These are phyloP conservation scores for Amaranthus hypochondriacus DNA, from an alignment of 148 eudicot genomes.

Conservation along the genomic window DNA sequence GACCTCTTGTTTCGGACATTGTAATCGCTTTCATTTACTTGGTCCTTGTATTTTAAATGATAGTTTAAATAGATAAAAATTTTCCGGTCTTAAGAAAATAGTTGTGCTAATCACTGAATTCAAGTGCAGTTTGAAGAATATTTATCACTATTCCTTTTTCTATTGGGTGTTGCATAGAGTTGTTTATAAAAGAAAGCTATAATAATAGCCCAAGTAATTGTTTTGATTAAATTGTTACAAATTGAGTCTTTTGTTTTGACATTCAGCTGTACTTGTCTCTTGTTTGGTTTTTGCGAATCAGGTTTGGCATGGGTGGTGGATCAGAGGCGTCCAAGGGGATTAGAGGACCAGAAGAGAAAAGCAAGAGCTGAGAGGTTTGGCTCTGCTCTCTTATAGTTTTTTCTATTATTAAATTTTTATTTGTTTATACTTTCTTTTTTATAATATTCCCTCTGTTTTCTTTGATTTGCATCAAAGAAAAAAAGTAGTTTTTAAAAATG, in stretches of 20 bases:
- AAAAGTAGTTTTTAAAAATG: too few relatives aligned
- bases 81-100: neutral
- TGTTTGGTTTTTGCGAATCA: conserved; percentile 22
- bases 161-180: too few relatives aligned
- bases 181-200: too few relatives aligned
- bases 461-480: too few relatives aligned
- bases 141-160: too few relatives aligned
- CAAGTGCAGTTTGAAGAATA: too few relatives aligned
- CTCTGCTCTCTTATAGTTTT: neutral
- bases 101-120: neutral
- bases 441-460: too few relatives aligned
- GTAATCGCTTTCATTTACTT: too few relatives aligned
- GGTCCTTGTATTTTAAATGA: neutral
- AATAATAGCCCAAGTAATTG: neutral
- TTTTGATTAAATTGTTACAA: neutral
- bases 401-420: neutral
- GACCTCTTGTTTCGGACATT: too few relatives aligned
- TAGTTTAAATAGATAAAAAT: neutral
- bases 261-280: neutral
- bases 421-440: neutral
- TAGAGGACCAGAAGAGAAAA: conserved; percentile 85
- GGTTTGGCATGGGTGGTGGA: conserved; percentile 64
- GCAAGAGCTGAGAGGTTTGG: conserved; percentile 94
- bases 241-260: neutral
- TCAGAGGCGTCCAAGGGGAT: conserved; percentile 44